phyloP scores from a whole-genome alignment of 23 red algal genomes.

The Gracilaria domingensis region DNA sequence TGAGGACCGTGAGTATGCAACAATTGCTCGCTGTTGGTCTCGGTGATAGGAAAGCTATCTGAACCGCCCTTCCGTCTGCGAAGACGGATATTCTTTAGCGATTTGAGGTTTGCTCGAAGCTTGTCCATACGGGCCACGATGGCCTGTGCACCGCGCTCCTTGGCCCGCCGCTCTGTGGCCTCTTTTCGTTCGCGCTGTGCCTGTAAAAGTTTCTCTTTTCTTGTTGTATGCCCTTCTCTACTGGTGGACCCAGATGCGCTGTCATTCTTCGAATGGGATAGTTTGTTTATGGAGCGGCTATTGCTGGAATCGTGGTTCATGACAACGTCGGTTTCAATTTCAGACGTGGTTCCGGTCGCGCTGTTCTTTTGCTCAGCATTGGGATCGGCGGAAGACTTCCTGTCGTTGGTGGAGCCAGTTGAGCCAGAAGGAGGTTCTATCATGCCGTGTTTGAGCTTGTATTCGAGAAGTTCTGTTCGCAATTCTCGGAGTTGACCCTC shows the following conservation, averaged over 20 bases:
- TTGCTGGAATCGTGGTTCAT: not conserved
- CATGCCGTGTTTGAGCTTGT: constrained; percentile 52
- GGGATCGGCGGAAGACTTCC: not conserved
- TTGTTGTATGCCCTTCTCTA: constrained; percentile 8
- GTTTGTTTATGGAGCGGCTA: not conserved
- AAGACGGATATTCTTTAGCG: constrained; percentile 52
- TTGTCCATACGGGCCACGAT: constrained; percentile 52
- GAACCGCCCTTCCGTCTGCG: constrained; percentile 22
- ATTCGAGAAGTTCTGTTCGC: constrained; percentile 37
- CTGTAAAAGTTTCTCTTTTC: constrained; percentile 29
- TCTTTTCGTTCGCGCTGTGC: constrained; percentile 33
- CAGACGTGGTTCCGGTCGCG: not conserved
- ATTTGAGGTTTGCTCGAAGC: constrained; percentile 20
- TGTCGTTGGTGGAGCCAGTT: constrained; percentile 1
- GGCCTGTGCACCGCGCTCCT: constrained; percentile 46
- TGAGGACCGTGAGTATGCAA: not conserved
- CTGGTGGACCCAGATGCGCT: constrained; percentile 5
- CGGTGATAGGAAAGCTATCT: not conserved
- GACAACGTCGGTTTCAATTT: constrained; percentile 24
- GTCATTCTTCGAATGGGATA: not conserved
- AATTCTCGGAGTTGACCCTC: constrained; percentile 39
- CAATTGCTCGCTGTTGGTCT: not conserved
- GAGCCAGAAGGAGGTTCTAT: constrained; percentile 30
- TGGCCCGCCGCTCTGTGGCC: constrained; percentile 28
- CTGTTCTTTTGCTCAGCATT: constrained; percentile 8